Evolutionary conservation across 768 basidiomycete species (phyloP).

Genomic region (Mycena albidolilacea): DNA sequence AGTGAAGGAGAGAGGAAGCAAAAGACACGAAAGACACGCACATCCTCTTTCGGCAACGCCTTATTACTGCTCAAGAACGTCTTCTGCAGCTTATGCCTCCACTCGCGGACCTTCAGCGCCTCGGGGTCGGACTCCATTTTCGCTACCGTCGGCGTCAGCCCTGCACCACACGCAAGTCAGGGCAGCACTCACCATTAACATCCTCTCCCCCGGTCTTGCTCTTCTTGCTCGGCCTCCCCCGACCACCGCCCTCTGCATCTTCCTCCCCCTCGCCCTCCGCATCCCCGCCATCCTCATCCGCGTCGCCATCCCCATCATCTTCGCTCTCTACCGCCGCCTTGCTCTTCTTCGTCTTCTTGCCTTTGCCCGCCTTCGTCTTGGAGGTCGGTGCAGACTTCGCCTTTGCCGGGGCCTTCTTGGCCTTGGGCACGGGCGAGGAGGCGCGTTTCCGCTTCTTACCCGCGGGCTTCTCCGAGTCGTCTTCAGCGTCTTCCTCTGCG

Average conservation of each 20-base stretch:
- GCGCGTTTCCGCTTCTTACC: slow-evolving; percentile 71
- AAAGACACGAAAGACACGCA: slow-evolving; percentile 50
- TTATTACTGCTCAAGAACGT: slow-evolving; percentile 81
- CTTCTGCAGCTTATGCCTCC: slow-evolving; percentile 94
- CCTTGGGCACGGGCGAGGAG: neutral
- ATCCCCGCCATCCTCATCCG: slow-evolving; percentile 65
- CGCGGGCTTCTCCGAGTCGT: slow-evolving; percentile 54
- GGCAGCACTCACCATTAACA: slow-evolving; percentile 52
- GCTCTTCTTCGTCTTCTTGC: slow-evolving; percentile 65
- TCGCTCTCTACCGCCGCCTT: slow-evolving; percentile 59
- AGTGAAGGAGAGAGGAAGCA: neutral
- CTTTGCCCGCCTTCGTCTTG: slow-evolving; percentile 58
- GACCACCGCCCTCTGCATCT: neutral
- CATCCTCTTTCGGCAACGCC: slow-evolving; percentile 74
- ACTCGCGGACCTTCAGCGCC: slow-evolving; percentile 82
- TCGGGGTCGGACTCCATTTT: slow-evolving; percentile 79
- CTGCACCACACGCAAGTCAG: neutral
- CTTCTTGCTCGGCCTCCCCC: slow-evolving; percentile 64
- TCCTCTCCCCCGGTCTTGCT: slow-evolving; percentile 74
- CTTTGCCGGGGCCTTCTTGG: neutral
- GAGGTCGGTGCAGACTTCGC: slow-evolving; percentile 41
- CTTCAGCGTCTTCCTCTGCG: slow-evolving; percentile 73
- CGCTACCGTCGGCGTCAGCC: slow-evolving; percentile 40
- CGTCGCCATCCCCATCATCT: slow-evolving; percentile 80
- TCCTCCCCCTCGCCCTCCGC: slow-evolving; percentile 65